Evolutionary conservation across 129 eudicot genomes (phyloP), one percentile per base, ranked within the genome.

Genomic region (Rutidosis leptorrhynchoides): DNA sequence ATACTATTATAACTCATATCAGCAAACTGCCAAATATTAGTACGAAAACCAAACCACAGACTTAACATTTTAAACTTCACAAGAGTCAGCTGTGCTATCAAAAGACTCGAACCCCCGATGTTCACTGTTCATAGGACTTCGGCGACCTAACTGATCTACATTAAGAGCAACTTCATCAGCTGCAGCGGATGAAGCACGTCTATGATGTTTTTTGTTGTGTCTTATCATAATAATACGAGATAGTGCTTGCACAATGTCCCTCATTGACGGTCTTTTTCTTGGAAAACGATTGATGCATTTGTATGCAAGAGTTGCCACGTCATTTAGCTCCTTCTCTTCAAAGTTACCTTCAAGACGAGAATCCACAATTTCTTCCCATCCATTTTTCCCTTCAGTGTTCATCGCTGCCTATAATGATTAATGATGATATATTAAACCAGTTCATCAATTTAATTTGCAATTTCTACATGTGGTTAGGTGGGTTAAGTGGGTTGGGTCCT

Each of bases 311-410:
- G 79, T 52, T 21, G 98, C 95, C 56, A 93, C 76, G 2, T 88
- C 93, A 12, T 86, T 82, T 0, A 93, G 85, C 72, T 93, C 98
- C 64, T 74, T 83, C 32, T 58, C 67, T 46, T 83, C 88, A 61
- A 88, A 82, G 64, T 86, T 81, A 42, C 96, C 92, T 21, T 86
- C 96, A 2, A 93, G 90, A 48, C 84, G 89, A 17, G 98, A 82
- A 79, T 93, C 96, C 15, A 80, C 87, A 17, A 93, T 84, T 69
- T 93, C 98, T 49, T 93, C 98, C 96, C 98, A 93, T 56, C 92
- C 98, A 29, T 68, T 82, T 78, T 87, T 87, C 4, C 84, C 96
- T 66, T 82, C 95, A 0, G 85, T 80, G 52, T 79, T 86, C 96
- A 93, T 88, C 4, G 98, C 95, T 49, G 97, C 97, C 97, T 91